These are phyloP conservation scores for Rosa persica DNA, from an alignment of 306 rosid species.

Conservation along the genomic window DNA sequence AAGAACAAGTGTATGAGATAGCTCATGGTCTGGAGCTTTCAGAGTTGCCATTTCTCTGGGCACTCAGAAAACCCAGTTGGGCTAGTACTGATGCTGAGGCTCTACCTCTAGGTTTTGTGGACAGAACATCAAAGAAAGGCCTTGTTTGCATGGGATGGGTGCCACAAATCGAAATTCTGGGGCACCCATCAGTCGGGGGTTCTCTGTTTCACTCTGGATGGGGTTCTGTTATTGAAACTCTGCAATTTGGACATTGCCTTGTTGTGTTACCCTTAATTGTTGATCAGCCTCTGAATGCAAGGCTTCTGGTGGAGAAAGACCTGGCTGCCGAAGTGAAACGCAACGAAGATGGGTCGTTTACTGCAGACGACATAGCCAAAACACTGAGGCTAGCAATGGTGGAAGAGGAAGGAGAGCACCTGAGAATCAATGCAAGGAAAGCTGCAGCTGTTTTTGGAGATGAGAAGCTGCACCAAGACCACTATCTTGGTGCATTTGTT, in stretches of 20 bases:
- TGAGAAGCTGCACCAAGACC: slow-evolving; percentile 19
- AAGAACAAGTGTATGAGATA: slow-evolving; percentile 38
- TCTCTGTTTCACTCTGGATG: slow-evolving; percentile 47
- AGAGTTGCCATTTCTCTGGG: slow-evolving; percentile 44
- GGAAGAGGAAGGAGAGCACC: slow-evolving; percentile 34
- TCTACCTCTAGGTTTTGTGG: slow-evolving; percentile 32
- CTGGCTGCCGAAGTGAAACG: slow-evolving; percentile 38
- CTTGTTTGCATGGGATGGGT: slow-evolving; percentile 33
- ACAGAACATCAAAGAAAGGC: slow-evolving; percentile 32
- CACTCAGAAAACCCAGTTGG: slow-evolving; percentile 43
- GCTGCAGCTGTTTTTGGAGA: slow-evolving; percentile 25
- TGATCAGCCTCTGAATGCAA: slow-evolving; percentile 47
- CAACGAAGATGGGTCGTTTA: slow-evolving; percentile 38
- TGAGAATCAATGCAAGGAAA: slow-evolving; percentile 32
- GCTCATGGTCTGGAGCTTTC: slow-evolving; percentile 53
- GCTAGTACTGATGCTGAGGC: slow-evolving; percentile 12
- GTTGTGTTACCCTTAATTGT: slow-evolving; percentile 33
- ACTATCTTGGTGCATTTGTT: slow-evolving; percentile 22
- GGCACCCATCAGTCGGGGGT: slow-evolving; percentile 45
- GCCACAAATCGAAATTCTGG: slow-evolving; percentile 38
- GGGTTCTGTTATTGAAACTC: slow-evolving; percentile 44
- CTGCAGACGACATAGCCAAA: slow-evolving; percentile 33
- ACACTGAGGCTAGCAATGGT: slow-evolving; percentile 31
- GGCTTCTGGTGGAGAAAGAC: slow-evolving; percentile 40
- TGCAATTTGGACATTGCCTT: slow-evolving; percentile 43